phyloP scores from a whole-genome alignment of 805 yeast species.

The Debaryomyces tyrocola region DNA sequence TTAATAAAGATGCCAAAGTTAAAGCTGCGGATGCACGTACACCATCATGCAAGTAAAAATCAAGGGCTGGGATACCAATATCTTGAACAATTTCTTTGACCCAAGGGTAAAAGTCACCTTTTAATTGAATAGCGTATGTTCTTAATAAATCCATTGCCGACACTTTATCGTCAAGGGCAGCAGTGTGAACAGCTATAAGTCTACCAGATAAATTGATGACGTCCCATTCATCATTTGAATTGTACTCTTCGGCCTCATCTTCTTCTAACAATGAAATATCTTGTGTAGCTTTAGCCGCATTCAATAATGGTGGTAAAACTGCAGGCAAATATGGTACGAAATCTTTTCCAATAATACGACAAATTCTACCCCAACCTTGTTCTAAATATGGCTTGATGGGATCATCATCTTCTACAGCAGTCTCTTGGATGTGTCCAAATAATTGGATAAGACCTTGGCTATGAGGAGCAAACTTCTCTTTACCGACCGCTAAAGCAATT shows the following conservation, averaged over 20 bases:
- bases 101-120: slow-evolving; percentile 79
- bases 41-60: slow-evolving; percentile 90
- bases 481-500: slow-evolving; percentile 93
- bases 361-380: slow-evolving; percentile 95
- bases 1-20: slow-evolving; percentile 73
- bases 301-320: slow-evolving; percentile 86
- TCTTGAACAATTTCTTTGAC: slow-evolving; percentile 75
- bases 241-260: slow-evolving; percentile 77
- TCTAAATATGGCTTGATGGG: slow-evolving; percentile 84
- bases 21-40: slow-evolving; percentile 91
- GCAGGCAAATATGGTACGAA: slow-evolving; percentile 80
- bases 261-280: slow-evolving; percentile 89
- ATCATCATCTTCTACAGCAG: slow-evolving; percentile 67
- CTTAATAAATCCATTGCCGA: slow-evolving; percentile 86
- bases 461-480: slow-evolving; percentile 78
- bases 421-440: slow-evolving; percentile 69
- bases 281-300: slow-evolving; percentile 85
- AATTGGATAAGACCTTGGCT: slow-evolving; percentile 71
- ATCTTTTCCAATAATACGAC: slow-evolving; percentile 80
- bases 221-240: slow-evolving; percentile 91
- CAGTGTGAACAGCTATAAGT: slow-evolving; percentile 91
- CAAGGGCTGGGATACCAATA: slow-evolving; percentile 83
- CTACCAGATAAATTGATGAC: slow-evolving; percentile 88
- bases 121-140: slow-evolving; percentile 80
- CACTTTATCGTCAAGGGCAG: slow-evolving; percentile 91